Evolutionary conservation across 768 basidiomycete species (phyloP).

Genomic region (Omphalotus guepiniiformis): DNA sequence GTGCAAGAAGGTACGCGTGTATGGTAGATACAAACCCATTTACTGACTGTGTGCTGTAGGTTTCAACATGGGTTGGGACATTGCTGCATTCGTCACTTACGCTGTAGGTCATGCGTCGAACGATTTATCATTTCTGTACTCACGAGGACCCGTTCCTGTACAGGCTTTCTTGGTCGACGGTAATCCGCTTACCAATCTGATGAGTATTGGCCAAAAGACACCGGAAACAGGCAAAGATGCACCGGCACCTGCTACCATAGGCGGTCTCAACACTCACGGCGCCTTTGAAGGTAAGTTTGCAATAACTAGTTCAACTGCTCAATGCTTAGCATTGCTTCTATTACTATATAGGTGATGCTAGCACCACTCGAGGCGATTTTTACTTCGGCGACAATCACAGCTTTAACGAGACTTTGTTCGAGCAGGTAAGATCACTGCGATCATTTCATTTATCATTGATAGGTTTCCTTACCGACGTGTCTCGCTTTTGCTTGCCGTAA

Average conservation of each 20-base stretch:
- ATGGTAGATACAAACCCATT: no score
- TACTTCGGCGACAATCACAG: constrained; percentile 9
- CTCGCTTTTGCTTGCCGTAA: no score
- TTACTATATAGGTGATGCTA: constrained; percentile 12
- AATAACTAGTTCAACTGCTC: neutral
- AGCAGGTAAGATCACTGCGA: no score
- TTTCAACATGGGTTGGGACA: neutral
- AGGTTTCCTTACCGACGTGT: no score
- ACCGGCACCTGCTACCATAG: neutral
- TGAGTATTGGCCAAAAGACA: neutral
- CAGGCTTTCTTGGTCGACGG: no score
- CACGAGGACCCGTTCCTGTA: no score
- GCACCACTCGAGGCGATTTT: constrained; percentile 11
- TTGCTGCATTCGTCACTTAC: neutral
- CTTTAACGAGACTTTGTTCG: constrained; percentile 12
- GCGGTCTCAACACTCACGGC: neutral
- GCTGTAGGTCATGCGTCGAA: neutral
- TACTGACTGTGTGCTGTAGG: neutral
- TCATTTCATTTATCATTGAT: no score
- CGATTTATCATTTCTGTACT: neutral
- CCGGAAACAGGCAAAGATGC: neutral
- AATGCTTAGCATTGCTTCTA: constrained; percentile 1
- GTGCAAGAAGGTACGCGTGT: no score
- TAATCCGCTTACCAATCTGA: no score
- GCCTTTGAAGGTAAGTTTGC: neutral